A percentile compares a stretch with the other conserved stretches of the same genome.
Conservation (phyloP, 352 stramenopile species). For the Pythium diclinum region DNA sequence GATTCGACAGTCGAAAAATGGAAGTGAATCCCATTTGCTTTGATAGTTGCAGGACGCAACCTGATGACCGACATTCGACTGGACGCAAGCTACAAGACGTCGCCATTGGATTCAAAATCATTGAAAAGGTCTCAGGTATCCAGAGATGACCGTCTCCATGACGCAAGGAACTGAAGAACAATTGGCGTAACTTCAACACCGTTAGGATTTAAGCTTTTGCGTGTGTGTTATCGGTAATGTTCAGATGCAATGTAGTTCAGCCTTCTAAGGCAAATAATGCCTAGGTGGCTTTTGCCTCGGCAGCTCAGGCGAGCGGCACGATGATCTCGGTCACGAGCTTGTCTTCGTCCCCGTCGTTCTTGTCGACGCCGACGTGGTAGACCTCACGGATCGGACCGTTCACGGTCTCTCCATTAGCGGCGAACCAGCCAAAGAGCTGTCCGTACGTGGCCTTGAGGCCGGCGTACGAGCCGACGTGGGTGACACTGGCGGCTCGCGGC, state of each 20-base stretch:
- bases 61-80: not conserved
- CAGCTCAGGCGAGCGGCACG: constrained; percentile 10
- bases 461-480: constrained; percentile 35
- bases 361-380: constrained; percentile 35
- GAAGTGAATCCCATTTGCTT: not conserved
- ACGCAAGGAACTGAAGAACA: no score
- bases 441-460: constrained; percentile 30
- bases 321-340: constrained; percentile 23
- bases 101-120: no score
- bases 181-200: no score
- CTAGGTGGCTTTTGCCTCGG: not conserved
- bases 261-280: no score
- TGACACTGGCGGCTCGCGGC: constrained; percentile 31
- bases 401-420: constrained; percentile 27
- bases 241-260: no score
- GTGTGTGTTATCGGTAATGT: no score
- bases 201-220: no score
- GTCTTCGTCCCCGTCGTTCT: not conserved
- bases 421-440: constrained; percentile 40
- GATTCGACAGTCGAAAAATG: not conserved
- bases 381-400: constrained; percentile 37
- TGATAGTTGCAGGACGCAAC: not conserved
- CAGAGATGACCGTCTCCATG: no score
- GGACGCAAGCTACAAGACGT: not conserved
- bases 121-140: no score